Conservation (phyloP, 345 rosid species). For the Nephelium lappaceum region DNA sequence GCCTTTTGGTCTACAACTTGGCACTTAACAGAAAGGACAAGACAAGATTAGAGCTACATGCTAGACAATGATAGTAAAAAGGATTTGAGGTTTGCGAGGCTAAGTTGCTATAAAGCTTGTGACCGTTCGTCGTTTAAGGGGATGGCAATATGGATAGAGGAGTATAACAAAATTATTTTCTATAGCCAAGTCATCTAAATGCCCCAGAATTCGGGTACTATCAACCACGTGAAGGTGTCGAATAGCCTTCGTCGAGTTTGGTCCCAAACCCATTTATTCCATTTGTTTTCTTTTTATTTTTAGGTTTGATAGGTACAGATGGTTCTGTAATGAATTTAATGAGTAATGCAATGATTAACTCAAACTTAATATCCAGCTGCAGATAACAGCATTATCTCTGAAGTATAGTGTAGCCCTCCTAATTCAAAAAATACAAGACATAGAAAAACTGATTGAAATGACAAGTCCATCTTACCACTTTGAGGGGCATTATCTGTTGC, state of each 20-base stretch:
- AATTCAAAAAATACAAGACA: not conserved
- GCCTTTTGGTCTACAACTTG: not conserved
- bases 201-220: not conserved
- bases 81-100: conserved; percentile 11
- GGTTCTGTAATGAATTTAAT: not conserved
- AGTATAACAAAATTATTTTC: not conserved
- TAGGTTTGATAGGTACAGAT: not conserved
- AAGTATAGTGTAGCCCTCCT: not conserved
- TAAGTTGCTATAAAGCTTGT: not conserved
- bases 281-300: not conserved
- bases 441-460: not conserved
- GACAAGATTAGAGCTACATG: not conserved
- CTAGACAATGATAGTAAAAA: not conserved
- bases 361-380: not conserved
- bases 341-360: not conserved
- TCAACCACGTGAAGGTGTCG: not conserved
- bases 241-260: not conserved
- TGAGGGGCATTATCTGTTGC: conserved; percentile 34
- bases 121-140: not conserved
- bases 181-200: not conserved
- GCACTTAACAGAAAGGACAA: not conserved
- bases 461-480: conserved; percentile 34
- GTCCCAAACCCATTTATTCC: not conserved
- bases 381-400: not conserved
- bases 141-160: not conserved